Evolutionary conservation across 768 basidiomycete genomes (phyloP), one percentile per base, ranked within the genome.

Genomic region (Kwoniella sp.): DNA sequence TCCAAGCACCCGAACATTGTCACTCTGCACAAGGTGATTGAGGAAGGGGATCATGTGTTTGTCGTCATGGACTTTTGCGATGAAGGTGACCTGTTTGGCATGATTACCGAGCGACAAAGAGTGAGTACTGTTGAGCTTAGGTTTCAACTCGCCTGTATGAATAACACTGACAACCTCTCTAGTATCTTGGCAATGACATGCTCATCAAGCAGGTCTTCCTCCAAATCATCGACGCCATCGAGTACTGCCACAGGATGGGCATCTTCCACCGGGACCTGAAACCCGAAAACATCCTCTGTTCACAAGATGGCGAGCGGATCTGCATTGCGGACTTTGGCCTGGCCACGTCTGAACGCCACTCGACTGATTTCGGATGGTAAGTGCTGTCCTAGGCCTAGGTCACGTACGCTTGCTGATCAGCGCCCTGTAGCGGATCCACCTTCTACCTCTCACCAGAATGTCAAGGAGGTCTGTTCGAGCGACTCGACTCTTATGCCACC

Each of bases 231-330:
- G 89, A 93, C 65, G 88, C 89, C 5, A 87, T 96, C 67, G 86
- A 89, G 63, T 87, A 91, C 75, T 91, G 89, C 74, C 93, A 99
- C 74, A 81, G 82, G 17, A 78, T 87, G 41, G 88, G 88, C 38
- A 89, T 99, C 66, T 93, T 88, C 77, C 93, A 98, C 73, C 87
- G 93, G 38, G 93, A 98, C 73, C 78, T 99, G 69, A 99, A 98
- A 79, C 93, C 93, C 4, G 93, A 99, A 42, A 67, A 78, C 72
- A 83, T 95, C 51, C 79, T 96, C 39, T 92, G 89, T 74, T 86
- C 85, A 17, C 57, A 64, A n/a, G 67, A 69, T 58, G 91, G 90
- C 41, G 78, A 80, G 59, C 79, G 82, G 44, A 81, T 95, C 46
- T 84, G 88, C 45, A 81, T 98, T 57, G 92, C 91, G 31, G 93